Conservation (phyloP, 306 rosid species). For the Macrotyloma uniflorum region DNA sequence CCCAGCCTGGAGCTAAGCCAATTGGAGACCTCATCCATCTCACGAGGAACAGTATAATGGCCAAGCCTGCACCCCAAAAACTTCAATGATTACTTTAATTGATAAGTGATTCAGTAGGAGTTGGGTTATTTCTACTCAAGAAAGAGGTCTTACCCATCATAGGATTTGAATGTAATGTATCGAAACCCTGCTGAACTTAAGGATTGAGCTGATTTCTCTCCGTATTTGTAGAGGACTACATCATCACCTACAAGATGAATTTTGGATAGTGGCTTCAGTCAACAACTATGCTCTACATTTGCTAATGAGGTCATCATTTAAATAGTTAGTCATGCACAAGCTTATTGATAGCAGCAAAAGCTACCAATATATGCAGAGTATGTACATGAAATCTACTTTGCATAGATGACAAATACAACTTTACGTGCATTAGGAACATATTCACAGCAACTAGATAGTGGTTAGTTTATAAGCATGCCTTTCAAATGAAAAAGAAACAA, state of each 20-base stretch:
- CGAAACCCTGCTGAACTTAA: conserved; percentile 83
- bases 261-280: conserved; percentile 21
- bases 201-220: conserved; percentile 74
- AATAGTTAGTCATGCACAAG: background rate
- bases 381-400: background rate
- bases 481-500: too few species aligned
- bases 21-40: conserved; percentile 83
- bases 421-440: background rate
- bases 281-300: background rate
- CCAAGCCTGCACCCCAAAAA: conserved; percentile 68
- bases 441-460: too few species aligned
- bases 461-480: too few species aligned
- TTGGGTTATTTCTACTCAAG: background rate
- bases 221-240: conserved; percentile 64
- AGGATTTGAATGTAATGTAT: conserved; percentile 64
- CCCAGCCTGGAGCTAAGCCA: conserved; percentile 83
- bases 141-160: conserved; percentile 69
- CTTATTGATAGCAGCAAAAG: background rate
- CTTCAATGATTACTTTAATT: conserved; percentile 7
- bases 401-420: background rate
- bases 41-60: conserved; percentile 85
- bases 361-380: background rate
- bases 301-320: background rate
- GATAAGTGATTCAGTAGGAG: conserved; percentile 3
- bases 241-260: conserved; percentile 58